These are phyloP conservation scores for Immersiella caudata DNA, from an alignment of 495 filamentous ascomycete species.

Conservation along the genomic window DNA sequence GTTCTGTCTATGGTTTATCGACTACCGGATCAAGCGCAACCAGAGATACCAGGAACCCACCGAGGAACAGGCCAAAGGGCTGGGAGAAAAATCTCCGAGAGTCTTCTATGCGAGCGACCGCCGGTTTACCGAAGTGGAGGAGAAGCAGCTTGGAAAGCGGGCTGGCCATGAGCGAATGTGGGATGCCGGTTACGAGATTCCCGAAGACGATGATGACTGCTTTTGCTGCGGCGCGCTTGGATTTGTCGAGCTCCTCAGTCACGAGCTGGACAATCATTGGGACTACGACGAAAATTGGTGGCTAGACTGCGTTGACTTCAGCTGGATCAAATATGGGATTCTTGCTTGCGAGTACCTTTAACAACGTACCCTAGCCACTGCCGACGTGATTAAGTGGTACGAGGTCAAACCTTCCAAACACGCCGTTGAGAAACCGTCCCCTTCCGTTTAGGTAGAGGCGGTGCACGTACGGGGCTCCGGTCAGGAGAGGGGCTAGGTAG, in stretches of 20 bases:
- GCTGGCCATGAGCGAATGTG: conserved; percentile 10
- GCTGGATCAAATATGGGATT: conserved; percentile 1
- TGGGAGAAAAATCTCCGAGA: neutral
- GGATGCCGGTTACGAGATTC: conserved; percentile 3
- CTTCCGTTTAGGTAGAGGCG: too few relatives aligned
- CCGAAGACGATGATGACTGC: neutral
- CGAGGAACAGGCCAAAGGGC: neutral
- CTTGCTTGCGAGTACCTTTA: conserved; percentile 21
- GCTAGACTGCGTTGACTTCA: neutral
- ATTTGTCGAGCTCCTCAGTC: conserved; percentile 2
- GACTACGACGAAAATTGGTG: neutral
- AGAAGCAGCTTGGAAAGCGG: neutral
- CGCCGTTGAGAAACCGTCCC: too few relatives aligned
- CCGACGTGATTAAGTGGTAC: too few relatives aligned
- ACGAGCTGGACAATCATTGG: too few relatives aligned
- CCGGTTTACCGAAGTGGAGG: conserved; percentile 19
- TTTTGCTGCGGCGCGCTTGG: neutral
- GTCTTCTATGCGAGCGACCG: conserved; percentile 22
- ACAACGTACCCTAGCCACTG: too few relatives aligned
- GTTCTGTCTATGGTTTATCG: conserved; percentile 18
- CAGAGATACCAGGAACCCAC: conserved; percentile 5
- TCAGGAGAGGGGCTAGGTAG: too few relatives aligned
- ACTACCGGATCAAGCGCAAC: conserved; percentile 2
- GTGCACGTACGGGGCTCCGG: too few relatives aligned
- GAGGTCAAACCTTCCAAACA: too few relatives aligned